Percentiles rank a stretch among this genome's conserved stretches.
Evolutionary conservation across 257 asterid species (phyloP).

Genomic region (Solanum chiquidenum): DNA sequence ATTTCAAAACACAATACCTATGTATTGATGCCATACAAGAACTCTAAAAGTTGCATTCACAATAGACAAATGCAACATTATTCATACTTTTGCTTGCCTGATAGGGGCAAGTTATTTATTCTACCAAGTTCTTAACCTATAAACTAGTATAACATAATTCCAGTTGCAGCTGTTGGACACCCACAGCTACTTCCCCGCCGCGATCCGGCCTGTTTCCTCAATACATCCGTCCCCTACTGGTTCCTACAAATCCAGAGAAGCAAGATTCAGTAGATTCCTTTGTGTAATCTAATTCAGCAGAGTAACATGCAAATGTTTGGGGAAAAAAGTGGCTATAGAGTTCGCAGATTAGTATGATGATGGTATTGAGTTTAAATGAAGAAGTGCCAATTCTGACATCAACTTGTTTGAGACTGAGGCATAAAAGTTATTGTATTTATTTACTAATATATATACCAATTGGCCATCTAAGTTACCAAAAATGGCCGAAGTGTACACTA

Average conservation of each 20-base stretch:
- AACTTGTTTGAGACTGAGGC: background rate
- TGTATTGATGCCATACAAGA: background rate
- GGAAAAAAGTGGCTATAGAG: background rate
- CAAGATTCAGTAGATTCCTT: background rate
- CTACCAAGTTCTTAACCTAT: background rate
- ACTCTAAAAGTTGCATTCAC: background rate
- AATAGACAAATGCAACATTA: background rate
- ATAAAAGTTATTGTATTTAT: background rate
- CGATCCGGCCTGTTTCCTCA: background rate
- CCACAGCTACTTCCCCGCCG: background rate
- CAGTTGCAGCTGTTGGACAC: background rate
- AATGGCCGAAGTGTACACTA: background rate
- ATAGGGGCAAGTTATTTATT: background rate
- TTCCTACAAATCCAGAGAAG: slow-evolving; percentile 15
- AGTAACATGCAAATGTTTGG: background rate
- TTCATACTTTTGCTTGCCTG: background rate
- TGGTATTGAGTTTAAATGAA: background rate
- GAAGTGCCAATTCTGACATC: background rate
- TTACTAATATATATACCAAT: no score
- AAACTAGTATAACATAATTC: background rate
- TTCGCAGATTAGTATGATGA: background rate
- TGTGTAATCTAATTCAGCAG: background rate
- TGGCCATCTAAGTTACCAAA: background rate
- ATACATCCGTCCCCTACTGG: background rate
- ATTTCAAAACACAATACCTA: background rate